phyloP scores from a whole-genome alignment of 139 green algal species.

The Parachlorella kessleri region DNA sequence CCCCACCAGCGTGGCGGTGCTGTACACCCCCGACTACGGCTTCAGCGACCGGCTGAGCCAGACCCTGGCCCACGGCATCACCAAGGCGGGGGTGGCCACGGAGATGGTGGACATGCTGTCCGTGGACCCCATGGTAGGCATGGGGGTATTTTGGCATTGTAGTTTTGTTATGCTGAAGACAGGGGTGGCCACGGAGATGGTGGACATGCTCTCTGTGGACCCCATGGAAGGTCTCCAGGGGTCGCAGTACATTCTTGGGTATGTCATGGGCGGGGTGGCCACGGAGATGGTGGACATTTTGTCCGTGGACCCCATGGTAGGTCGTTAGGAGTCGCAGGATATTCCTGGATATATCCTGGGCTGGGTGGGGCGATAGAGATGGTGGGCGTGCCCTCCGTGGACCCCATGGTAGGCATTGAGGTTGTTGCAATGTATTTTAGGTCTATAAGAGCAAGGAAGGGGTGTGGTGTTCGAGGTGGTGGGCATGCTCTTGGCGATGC shows the following conservation, averaged over 20 bases:
- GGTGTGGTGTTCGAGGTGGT: constrained; percentile 86
- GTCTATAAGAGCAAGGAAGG: too few species aligned
- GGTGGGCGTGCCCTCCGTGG: constrained; percentile 81
- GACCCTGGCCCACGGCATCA: constrained; percentile 93
- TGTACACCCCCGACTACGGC: constrained; percentile 94
- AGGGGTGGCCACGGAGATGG: constrained; percentile 84
- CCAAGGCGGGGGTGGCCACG: constrained; percentile 83
- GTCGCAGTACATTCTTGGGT: too few species aligned
- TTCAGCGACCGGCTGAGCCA: constrained; percentile 91
- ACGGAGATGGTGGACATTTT: constrained; percentile 94
- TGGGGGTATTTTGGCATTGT: too few species aligned
- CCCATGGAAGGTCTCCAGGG: constrained; percentile 69
- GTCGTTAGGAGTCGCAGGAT: too few species aligned
- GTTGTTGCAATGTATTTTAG: too few species aligned
- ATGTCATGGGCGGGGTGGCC: constrained; percentile 81
- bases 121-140: constrained; percentile 74
- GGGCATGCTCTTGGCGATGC: constrained; percentile 84
- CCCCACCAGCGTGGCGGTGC: constrained; percentile 68
- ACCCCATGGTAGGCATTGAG: constrained; percentile 78
- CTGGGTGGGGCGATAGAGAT: constrained; percentile 83
- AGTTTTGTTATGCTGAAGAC: too few species aligned
- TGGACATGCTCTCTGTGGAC: constrained; percentile 83
- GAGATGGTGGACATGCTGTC: constrained; percentile 92
- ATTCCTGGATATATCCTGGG: too few species aligned
- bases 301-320: constrained; percentile 75